phyloP scores from a whole-genome alignment of 805 yeast genomes.

The Kuraishia borneana region DNA sequence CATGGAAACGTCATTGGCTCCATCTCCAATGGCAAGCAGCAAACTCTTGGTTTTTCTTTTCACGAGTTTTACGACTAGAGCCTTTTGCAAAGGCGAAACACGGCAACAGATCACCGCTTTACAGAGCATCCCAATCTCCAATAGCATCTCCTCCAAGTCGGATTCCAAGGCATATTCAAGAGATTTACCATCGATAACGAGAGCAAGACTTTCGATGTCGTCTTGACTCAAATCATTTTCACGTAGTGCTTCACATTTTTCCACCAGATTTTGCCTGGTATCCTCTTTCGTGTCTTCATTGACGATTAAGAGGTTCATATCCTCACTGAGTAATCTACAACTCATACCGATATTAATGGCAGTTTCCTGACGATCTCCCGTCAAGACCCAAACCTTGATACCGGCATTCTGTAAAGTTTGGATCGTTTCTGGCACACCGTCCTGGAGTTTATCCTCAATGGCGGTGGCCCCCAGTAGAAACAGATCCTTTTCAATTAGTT shows the following conservation, averaged over 20 bases:
- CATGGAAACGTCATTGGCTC: slow-evolving; percentile 98
- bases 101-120: slow-evolving; percentile 97
- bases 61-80: slow-evolving; percentile 89
- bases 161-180: slow-evolving; percentile 76
- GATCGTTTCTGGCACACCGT: slow-evolving; percentile 97
- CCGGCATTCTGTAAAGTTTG: slow-evolving; percentile 94
- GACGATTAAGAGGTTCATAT: slow-evolving; percentile 84
- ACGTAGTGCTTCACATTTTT: slow-evolving; percentile 64
- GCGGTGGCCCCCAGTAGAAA: slow-evolving; percentile 94
- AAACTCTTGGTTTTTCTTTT: slow-evolving; percentile 69
- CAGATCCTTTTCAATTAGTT: slow-evolving; percentile 69
- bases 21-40: slow-evolving; percentile 92
- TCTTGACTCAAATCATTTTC: slow-evolving; percentile 56
- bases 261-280: slow-evolving; percentile 60
- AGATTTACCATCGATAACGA: slow-evolving; percentile 91
- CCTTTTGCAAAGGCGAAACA: slow-evolving; percentile 95
- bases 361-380: slow-evolving; percentile 98
- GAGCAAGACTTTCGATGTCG: slow-evolving; percentile 71
- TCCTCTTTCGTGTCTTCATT: slow-evolving; percentile 78
- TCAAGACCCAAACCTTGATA: slow-evolving; percentile 92
- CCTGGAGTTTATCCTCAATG: slow-evolving; percentile 94
- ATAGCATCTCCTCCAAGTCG: slow-evolving; percentile 64
- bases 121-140: slow-evolving; percentile 76
- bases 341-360: slow-evolving; percentile 99
- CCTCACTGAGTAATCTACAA: slow-evolving; percentile 87